phyloP scores from a whole-genome alignment of 225 moss, liverwort and hornwort genomes.

The Neckera pumila region DNA sequence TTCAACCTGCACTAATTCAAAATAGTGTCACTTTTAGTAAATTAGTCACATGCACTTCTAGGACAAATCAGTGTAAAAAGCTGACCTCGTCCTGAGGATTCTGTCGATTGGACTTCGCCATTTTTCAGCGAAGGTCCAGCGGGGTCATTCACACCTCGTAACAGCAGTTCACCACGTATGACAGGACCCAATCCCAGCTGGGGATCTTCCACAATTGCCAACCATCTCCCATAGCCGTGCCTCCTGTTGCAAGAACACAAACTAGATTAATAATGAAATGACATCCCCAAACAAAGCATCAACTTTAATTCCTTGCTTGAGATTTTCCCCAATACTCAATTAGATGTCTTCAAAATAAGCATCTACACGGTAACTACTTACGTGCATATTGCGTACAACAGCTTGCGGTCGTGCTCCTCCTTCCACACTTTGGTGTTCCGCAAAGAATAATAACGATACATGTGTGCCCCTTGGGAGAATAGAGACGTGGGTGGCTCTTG shows the following conservation, averaged over 20 bases:
- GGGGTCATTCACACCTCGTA: conserved; percentile 62
- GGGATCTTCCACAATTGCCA: conserved; percentile 91
- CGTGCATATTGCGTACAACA: conserved; percentile 86
- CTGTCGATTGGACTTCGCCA: conserved; percentile 49
- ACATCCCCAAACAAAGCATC: background rate
- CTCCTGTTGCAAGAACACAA: conserved; percentile 20
- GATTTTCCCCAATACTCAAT: background rate
- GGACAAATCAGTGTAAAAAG: background rate
- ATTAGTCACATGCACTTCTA: background rate
- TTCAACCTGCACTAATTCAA: background rate
- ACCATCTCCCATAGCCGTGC: conserved; percentile 95
- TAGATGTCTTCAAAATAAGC: background rate
- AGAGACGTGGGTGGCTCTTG: conserved; percentile 71
- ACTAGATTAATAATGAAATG: background rate
- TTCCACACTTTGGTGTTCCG: conserved; percentile 99
- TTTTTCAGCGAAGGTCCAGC: conserved; percentile 42
- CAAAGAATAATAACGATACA: conserved; percentile 85
- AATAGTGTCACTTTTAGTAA: background rate
- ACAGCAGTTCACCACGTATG: conserved; percentile 79
- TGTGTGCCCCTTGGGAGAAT: conserved; percentile 81
- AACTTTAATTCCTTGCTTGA: background rate
- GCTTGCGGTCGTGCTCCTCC: conserved; percentile 98
- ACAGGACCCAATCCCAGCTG: conserved; percentile 76
- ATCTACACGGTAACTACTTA: conserved; percentile 14
- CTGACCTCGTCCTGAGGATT: conserved; percentile 32